These are phyloP conservation scores for Ottelia alismoides DNA, from an alignment of 106 monocot genomes.

Conservation along the genomic window DNA sequence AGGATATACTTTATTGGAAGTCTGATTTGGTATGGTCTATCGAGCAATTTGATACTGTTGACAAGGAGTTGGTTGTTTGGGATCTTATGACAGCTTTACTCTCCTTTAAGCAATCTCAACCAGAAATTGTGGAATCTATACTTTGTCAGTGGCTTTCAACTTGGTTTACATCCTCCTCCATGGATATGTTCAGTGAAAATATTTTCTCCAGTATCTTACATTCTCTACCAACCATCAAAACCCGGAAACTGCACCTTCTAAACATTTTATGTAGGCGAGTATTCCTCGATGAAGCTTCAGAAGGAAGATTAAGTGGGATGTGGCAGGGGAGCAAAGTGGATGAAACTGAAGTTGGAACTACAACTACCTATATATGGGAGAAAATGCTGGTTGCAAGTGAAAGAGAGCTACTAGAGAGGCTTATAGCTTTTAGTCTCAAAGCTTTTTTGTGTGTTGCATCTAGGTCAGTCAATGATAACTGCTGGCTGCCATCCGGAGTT, in stretches of 20 bases:
- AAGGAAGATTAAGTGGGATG: constrained; percentile 7
- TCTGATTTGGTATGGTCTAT: constrained; percentile 45
- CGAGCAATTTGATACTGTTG: constrained; percentile 31
- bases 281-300: constrained; percentile 15
- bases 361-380: too few species aligned
- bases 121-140: constrained; percentile 33
- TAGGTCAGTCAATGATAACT: constrained; percentile 1
- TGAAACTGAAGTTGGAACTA: constrained; percentile 9
- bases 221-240: constrained; percentile 19
- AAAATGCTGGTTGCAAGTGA: constrained; percentile 39
- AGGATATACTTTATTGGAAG: constrained; percentile 41
- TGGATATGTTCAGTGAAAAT: constrained; percentile 21
- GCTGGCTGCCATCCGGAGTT: constrained; percentile 42
- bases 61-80: constrained; percentile 48
- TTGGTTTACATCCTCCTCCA: constrained; percentile 30
- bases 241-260: constrained; percentile 50
- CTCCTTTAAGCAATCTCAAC: constrained; percentile 22
- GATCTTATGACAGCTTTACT: constrained; percentile 38
- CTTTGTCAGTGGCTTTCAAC: constrained; percentile 51
- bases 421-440: constrained; percentile 47
- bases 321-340: background rate
- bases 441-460: constrained; percentile 14
- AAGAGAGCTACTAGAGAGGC: constrained; percentile 52
- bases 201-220: constrained; percentile 15
- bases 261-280: constrained; percentile 65